Base-by-base conservation (phyloP, 306 rosid species). In the Glycine latifolia region DNA sequence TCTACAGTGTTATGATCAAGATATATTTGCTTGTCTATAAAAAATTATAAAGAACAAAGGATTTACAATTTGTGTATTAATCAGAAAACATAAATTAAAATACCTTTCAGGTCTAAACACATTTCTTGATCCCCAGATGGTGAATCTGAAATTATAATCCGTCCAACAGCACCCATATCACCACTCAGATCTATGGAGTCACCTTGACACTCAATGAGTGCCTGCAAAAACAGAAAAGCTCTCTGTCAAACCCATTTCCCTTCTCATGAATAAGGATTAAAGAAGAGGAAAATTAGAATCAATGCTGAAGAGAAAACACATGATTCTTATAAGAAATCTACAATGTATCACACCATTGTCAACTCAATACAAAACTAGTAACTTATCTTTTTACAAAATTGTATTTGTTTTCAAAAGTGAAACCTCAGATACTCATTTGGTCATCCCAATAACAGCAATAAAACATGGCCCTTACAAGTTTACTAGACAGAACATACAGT, bases 131-230 rank as follows among this genome's bases (percentile, higher is more conserved):
- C 87, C 53, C 86, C 91, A 39, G 90, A 88, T 53, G 86, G 81
- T 43, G 91, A 60, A 82, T 93, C 91, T 39, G 97, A 93, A 80
- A 95, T 73, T 6, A 95, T 76, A 69, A 95, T 58, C 67, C 97
- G 92, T 59, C 99, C 99, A 55, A 91, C 96, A 73, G 94, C 92
- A 9, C 99, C 99, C 85, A 95, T 72, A 84, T 95, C 99, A 8
- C 99, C 98, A 71, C 94, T 90, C 87, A 91, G 87, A 84, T 95
- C 97, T 82, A 95, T 93, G 48, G 99, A 91, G 80, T 89, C 95
- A 83, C 95, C 97, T 91, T 93, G 97, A 86, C 99, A 93, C 84
- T 95, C 99, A 83, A 95, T 81, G 66, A 95, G 98, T n/a, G 93
- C 97, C 98, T 92, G 89, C 84, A 80, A 48, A 55, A 85, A 73